Evolutionary conservation across 371 early-diverging fungal species (phyloP), one percentile per base, ranked within the genome.

Genomic region (Entomophthora muscae): DNA sequence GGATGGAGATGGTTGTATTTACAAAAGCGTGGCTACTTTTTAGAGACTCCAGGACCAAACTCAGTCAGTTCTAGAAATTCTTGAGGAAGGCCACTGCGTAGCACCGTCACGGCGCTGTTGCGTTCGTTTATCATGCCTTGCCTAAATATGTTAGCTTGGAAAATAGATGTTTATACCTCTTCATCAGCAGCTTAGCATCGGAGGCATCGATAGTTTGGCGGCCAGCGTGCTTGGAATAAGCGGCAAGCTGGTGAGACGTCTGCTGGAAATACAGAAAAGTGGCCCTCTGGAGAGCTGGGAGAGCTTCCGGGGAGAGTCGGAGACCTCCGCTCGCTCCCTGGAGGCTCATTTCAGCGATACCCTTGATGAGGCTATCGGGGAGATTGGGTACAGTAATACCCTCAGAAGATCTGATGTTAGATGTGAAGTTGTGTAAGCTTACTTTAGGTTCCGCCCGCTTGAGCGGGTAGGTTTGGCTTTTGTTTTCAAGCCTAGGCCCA

Each of bases 191-290:
- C 28, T 55, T 27, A 12, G 28, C 22, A 26, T 55, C 56, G 13
- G 56, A 55, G 10, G 22, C 28, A 13, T 55, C 56, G 28, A 55
- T 55, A 13, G 56, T 55, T 12, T 55, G 22, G 24, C 56, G 22
- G 12, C 56, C 56, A 24, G 56, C 56, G n/a, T 55, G 56, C n/a
- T 55, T 55, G 28, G 56, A 17, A 55, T 55, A 55, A 17, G 7
- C 7, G 26, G 22, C 28, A 0, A 55, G 28, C 22, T 55, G 56
- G 12, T 55, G 56, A 26, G 56, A 3, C n/a, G 56, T 55, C n/a
- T 55, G 56, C 28, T 55, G 24, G 28, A 55, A 55, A 26, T 55
- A 55, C 17, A 55, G 28, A 26, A 24, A 55, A 27, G 56, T 55
- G 3, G 56, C 56, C 10, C 56, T 17, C 22, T 55, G 22, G 7